Base-by-base conservation (phyloP, 345 rosid genomes). In the Isatis tinctoria region DNA sequence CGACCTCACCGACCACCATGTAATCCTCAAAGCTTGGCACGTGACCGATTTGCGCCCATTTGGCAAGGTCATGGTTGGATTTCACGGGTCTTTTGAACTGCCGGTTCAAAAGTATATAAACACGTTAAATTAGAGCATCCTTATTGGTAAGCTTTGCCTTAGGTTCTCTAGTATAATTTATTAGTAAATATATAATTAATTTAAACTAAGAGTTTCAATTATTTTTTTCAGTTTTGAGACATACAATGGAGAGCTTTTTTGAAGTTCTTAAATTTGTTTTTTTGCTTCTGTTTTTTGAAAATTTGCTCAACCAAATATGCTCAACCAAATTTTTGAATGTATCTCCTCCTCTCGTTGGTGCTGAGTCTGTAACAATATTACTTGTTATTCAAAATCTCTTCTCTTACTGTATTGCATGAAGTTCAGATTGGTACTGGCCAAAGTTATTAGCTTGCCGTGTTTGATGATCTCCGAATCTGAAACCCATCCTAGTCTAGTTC, bases 401-500 rank as follows among this genome's bases (percentile, higher is more conserved):
- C 96, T 82, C 5, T 43, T 83, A 28, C 44, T 82, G 53, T 89
- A 89, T 59, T 85, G 97, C 80, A 73, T 51, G 73, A 52, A 73
- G 75, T 45, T 73, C 70, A 75, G 83, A 48, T 65, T 74, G 60
- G 86, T 78, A 59, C 73, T 82, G 52, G 72, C 67, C 4, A 85
- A 81, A 58, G 20, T 33, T 27, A 82, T 81, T 10, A 87, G 71
- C 72, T 78, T 80, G 0, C 98, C 99, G 30, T 68, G 16, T 60
- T 52, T 74, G 88, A 90, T 85, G 12, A 90, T 58, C 13, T 75
- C 86, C 56, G 70, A 49, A 80, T 96, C 99, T 73, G 99, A 89
- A 69, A 81, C 74, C 99, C 99, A 96, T 86, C 70, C 65, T 35
- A 96, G 83, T 60, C 91, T 96, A 39, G 95, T 89, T 59, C n/a